Conservation (phyloP, 345 rosid species). For the Kandelia obovata region DNA sequence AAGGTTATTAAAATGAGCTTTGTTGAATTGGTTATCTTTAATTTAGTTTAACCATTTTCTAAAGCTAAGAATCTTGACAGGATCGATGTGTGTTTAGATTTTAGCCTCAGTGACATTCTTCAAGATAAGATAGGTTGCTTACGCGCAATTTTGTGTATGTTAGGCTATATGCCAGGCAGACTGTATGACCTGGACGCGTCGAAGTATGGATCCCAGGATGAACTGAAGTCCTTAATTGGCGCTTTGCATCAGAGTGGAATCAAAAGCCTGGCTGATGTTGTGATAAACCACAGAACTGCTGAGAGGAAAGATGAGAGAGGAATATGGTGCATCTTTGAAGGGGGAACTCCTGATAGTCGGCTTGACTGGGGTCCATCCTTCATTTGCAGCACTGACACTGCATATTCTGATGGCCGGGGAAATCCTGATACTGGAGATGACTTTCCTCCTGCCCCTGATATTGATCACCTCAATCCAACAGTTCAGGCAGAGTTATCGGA, state of each 20-base stretch:
- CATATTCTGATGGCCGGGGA: constrained; percentile 59
- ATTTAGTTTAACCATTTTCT: neutral
- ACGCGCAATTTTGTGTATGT: neutral
- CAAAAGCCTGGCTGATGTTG: constrained; percentile 76
- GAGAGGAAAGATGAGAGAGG: constrained; percentile 63
- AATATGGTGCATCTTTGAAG: constrained; percentile 68
- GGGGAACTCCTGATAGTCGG: constrained; percentile 71
- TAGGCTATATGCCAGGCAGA: constrained; percentile 91
- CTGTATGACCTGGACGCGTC: constrained; percentile 72
- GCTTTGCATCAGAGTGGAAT: constrained; percentile 53
- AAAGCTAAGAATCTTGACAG: neutral
- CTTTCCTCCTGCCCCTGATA: constrained; percentile 63
- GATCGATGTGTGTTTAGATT: neutral
- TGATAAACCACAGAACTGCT: constrained; percentile 82
- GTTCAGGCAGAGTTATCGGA: constrained; percentile 66
- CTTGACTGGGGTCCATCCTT: constrained; percentile 84
- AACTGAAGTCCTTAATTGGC: constrained; percentile 48
- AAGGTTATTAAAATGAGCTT: constrained; percentile 38
- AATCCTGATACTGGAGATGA: constrained; percentile 60
- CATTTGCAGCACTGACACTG: constrained; percentile 52
- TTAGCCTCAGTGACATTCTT: no score
- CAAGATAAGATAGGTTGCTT: neutral
- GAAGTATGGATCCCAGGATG: constrained; percentile 57
- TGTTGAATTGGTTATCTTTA: neutral
- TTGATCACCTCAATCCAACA: constrained; percentile 69